A percentile compares a stretch with the other conserved stretches of the same genome.
Conservation (phyloP, 2,329 filamentous ascomycete species). For the Macrophomina pseudophaseolina region DNA sequence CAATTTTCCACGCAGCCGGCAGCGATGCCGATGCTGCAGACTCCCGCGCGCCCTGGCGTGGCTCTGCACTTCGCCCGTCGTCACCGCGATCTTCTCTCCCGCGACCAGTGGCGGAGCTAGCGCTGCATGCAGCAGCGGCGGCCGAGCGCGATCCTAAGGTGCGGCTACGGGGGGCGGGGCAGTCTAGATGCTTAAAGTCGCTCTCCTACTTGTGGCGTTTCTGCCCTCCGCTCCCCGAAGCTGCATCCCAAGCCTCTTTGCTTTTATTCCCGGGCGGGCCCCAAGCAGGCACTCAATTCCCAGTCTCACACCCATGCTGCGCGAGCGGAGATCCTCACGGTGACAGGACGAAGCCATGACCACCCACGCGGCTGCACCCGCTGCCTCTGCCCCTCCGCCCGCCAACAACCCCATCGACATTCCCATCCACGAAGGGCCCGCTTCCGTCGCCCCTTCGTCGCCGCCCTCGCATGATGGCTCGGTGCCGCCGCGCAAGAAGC, state of each 20-base stretch:
- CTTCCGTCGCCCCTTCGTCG: background rate
- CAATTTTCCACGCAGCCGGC: background rate
- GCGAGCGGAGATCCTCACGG: conserved; percentile 16
- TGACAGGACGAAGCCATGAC: conserved; percentile 20
- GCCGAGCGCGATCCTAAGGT: background rate
- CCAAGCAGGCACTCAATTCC: background rate
- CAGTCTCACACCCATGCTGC: conserved; percentile 24
- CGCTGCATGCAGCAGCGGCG: conserved; percentile 2
- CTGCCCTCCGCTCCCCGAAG: conserved; percentile 8
- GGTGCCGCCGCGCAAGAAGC: conserved; percentile 52
- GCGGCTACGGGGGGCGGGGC: background rate
- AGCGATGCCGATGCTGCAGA: background rate
- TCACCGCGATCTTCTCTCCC: background rate
- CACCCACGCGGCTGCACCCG: conserved; percentile 13
- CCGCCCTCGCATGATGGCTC: background rate
- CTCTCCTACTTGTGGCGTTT: conserved; percentile 8
- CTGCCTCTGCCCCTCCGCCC: conserved; percentile 10
- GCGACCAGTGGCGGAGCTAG: background rate
- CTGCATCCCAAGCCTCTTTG: conserved; percentile 5
- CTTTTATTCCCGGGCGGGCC: conserved; percentile 25
- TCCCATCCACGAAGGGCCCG: background rate
- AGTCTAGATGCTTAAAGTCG: background rate
- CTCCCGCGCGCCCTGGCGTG: background rate
- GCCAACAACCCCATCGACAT: background rate
- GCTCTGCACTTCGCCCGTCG: background rate